A percentile compares a stretch with the other conserved stretches of the same genome.
Evolutionary conservation across 2,329 filamentous ascomycete species (phyloP).

Genomic region (Talaromyces atroroseus): DNA sequence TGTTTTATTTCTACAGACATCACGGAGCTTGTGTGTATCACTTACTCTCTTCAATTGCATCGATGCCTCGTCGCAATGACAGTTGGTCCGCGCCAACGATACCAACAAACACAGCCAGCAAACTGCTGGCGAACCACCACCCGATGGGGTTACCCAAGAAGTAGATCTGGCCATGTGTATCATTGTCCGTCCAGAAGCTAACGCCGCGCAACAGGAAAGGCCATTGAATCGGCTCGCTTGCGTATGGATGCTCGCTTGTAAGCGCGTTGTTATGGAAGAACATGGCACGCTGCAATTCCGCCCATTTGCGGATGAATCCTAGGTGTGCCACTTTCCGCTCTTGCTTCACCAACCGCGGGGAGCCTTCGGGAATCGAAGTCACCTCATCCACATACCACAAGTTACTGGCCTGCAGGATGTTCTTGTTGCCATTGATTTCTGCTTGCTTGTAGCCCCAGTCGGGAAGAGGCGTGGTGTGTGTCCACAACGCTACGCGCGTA

Average conservation of each 20-base stretch:
- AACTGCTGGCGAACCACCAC: constrained; percentile 92
- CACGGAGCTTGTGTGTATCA: background rate
- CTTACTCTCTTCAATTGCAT: constrained; percentile 90
- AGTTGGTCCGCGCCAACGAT: constrained; percentile 91
- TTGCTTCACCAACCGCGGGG: constrained; percentile 68
- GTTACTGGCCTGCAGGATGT: constrained; percentile 80
- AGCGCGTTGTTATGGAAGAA: constrained; percentile 99
- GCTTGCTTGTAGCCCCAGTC: constrained; percentile 97
- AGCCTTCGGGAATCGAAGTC: constrained; percentile 67
- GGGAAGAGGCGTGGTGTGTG: constrained; percentile 86
- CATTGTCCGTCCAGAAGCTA: constrained; percentile 98
- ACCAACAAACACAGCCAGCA: constrained; percentile 88
- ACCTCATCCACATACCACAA: constrained; percentile 93
- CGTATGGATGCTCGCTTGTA: constrained; percentile 93
- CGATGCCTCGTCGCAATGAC: constrained; percentile 83
- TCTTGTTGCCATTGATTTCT: constrained; percentile 99
- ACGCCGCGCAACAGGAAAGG: constrained; percentile 95
- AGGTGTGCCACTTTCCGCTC: constrained; percentile 73
- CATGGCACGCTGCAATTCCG: constrained; percentile 95
- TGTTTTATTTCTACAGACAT: constrained; percentile 1
- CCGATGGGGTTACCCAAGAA: constrained; percentile 95
- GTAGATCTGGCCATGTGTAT: constrained; percentile 94
- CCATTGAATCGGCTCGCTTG: constrained; percentile 94
- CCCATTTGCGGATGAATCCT: constrained; percentile 88
- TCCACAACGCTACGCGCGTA: constrained; percentile 99